A percentile compares a stretch with the other conserved stretches of the same genome.
These are phyloP conservation scores for Inonotus hispidus DNA, from an alignment of 1,284 basidiomycete species.

Conservation along the genomic window DNA sequence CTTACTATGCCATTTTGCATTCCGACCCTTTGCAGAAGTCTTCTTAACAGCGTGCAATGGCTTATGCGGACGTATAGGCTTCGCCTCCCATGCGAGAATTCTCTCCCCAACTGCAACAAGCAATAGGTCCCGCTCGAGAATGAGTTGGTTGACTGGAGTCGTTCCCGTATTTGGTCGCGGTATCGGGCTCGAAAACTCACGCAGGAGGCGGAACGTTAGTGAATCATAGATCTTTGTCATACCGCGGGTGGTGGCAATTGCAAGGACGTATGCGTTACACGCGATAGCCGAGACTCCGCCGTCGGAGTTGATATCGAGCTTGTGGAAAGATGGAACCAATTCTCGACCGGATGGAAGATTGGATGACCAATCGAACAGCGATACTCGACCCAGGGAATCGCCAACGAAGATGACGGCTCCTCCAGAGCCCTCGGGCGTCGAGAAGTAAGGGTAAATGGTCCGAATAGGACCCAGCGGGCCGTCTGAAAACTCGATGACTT, in stretches of 20 bases:
- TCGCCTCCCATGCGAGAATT: constrained; percentile 68
- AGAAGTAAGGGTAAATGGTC: constrained; percentile 18
- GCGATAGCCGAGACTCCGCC: constrained; percentile 55
- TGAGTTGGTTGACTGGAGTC: constrained; percentile 54
- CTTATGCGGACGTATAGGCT: constrained; percentile 32
- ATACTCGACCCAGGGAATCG: constrained; percentile 36
- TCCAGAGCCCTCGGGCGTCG: neutral
- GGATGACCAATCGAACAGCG: constrained; percentile 14
- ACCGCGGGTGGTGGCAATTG: constrained; percentile 63
- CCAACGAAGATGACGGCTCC: constrained; percentile 46
- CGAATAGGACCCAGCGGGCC: constrained; percentile 23
- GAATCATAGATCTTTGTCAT: constrained; percentile 61
- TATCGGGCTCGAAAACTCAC: constrained; percentile 46
- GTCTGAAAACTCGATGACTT: constrained; percentile 11
- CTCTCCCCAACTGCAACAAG: constrained; percentile 59
- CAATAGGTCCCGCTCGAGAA: constrained; percentile 58
- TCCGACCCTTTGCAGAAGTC: constrained; percentile 28
- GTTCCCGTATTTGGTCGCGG: constrained; percentile 37
- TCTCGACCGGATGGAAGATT: neutral
- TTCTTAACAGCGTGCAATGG: constrained; percentile 31
- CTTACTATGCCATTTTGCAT: constrained; percentile 51
- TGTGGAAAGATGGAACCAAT: constrained; percentile 33
- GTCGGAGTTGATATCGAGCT: constrained; percentile 47
- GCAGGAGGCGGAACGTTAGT: constrained; percentile 52
- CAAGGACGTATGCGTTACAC: constrained; percentile 51